These are phyloP conservation scores for Sophora flavescens DNA, from an alignment of 306 rosid species.

Conservation along the genomic window DNA sequence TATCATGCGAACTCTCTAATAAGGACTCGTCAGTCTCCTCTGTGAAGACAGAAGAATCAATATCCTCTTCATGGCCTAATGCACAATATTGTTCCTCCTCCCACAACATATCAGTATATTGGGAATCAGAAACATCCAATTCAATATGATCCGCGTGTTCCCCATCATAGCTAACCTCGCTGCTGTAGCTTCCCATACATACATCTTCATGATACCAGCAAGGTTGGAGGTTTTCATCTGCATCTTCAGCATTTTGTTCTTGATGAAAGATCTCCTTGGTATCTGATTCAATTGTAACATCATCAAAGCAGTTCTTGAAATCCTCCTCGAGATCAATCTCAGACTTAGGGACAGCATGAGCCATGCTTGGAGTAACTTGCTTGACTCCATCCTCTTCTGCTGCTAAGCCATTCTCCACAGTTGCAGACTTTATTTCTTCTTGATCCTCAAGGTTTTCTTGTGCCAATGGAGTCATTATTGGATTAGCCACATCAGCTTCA, in stretches of 20 bases:
- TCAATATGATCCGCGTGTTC: conserved; percentile 46
- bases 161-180: conserved; percentile 40
- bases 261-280: conserved; percentile 31
- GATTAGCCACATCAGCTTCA: conserved; percentile 45
- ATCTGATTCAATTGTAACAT: conserved; percentile 45
- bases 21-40: conserved; percentile 43
- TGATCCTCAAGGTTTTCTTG: conserved; percentile 47
- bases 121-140: conserved; percentile 48
- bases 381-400: conserved; percentile 28
- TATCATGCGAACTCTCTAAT: conserved; percentile 45
- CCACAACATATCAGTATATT: conserved; percentile 57
- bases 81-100: conserved; percentile 53
- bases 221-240: conserved; percentile 39
- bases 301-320: conserved; percentile 32
- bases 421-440: conserved; percentile 29
- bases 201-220: conserved; percentile 46
- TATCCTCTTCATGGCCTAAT: conserved; percentile 45
- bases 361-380: conserved; percentile 34
- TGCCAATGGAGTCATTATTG: conserved; percentile 30
- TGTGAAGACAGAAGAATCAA: conserved; percentile 39
- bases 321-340: conserved; percentile 51
- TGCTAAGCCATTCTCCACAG: conserved; percentile 35
- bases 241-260: conserved; percentile 39
- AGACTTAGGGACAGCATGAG: conserved; percentile 43
- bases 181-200: conserved; percentile 45